Conservation (phyloP, 495 filamentous ascomycete species). For the Aspergillus funiculosus region DNA sequence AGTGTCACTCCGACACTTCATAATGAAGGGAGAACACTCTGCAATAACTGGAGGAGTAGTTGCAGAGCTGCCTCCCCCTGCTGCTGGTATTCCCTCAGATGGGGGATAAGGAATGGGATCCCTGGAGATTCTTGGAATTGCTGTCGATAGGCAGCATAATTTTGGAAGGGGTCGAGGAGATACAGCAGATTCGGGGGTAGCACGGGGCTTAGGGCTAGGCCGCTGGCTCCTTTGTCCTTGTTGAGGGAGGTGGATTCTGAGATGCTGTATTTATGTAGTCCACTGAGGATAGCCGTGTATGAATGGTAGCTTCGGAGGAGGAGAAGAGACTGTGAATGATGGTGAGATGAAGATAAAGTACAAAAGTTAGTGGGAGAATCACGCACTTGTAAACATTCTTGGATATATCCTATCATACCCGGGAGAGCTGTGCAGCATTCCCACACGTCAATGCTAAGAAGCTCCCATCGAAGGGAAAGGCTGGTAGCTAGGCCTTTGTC, state of each 20-base stretch:
- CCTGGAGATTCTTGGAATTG: conserved; percentile 29
- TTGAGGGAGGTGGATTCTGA: conserved; percentile 17
- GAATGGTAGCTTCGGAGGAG: conserved; percentile 31
- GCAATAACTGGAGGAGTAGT: conserved; percentile 27
- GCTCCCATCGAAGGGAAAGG: conserved; percentile 27
- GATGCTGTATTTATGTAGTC: conserved; percentile 32
- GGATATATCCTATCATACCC: conserved; percentile 27
- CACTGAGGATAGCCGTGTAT: conserved; percentile 32
- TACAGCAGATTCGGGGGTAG: conserved; percentile 22
- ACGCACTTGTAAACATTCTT: conserved; percentile 34
- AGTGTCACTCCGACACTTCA: no score
- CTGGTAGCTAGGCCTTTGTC: conserved; percentile 16
- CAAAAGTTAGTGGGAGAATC: not conserved
- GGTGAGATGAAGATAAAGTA: not conserved
- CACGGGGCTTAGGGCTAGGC: conserved; percentile 22
- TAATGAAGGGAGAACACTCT: not conserved
- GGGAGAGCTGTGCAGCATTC: conserved; percentile 40
- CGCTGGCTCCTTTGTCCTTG: conserved; percentile 13
- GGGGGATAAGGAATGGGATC: conserved; percentile 39
- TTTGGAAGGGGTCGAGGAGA: conserved; percentile 27
- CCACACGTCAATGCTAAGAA: conserved; percentile 32
- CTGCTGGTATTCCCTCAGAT: conserved; percentile 33
- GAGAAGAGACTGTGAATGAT: conserved; percentile 25
- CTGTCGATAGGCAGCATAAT: conserved; percentile 35
- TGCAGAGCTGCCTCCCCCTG: conserved; percentile 28